These are phyloP conservation scores for Gloeopeniophorella convolvens DNA, from an alignment of 768 basidiomycete species.

Conservation along the genomic window DNA sequence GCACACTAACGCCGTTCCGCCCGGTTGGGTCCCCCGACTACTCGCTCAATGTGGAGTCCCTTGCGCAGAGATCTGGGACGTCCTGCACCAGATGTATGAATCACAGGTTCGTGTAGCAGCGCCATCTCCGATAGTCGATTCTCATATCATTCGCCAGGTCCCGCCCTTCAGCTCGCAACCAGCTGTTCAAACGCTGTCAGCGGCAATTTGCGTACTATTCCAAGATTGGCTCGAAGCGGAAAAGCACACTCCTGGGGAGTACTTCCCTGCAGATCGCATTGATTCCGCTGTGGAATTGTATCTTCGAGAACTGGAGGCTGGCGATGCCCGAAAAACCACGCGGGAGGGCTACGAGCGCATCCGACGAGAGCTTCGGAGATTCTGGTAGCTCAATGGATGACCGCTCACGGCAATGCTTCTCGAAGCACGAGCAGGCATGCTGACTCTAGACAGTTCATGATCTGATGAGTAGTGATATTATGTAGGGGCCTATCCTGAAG, in stretches of 20 bases:
- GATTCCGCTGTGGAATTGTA: slow-evolving; percentile 71
- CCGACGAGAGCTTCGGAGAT: slow-evolving; percentile 61
- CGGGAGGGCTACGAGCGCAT: slow-evolving; percentile 60
- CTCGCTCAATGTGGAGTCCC: slow-evolving; percentile 79
- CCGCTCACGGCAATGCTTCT: too few species aligned
- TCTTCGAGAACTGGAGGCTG: slow-evolving; percentile 58
- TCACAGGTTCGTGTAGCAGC: slow-evolving; percentile 41
- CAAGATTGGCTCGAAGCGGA: slow-evolving; percentile 76
- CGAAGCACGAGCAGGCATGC: too few species aligned
- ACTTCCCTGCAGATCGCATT: slow-evolving; percentile 74
- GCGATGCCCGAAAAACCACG: slow-evolving; percentile 45
- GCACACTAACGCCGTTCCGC: slow-evolving; percentile 48
- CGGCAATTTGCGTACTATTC: slow-evolving; percentile 76
- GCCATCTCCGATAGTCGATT: background rate
- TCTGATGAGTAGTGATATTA: slow-evolving; percentile 2
- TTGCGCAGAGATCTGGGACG: slow-evolving; percentile 76
- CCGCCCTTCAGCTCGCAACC: slow-evolving; percentile 79
- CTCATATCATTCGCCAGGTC: slow-evolving; percentile 38
- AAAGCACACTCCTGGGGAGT: slow-evolving; percentile 67
- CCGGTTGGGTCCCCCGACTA: slow-evolving; percentile 79
- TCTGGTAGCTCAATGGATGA: slow-evolving; percentile 53
- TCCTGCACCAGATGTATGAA: slow-evolving; percentile 72
- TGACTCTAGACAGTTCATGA: too few species aligned
- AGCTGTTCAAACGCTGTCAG: slow-evolving; percentile 73
- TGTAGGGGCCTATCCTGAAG: slow-evolving; percentile 2